phyloP scores from a whole-genome alignment of 257 asterid species.

The Paulownia fortunei region DNA sequence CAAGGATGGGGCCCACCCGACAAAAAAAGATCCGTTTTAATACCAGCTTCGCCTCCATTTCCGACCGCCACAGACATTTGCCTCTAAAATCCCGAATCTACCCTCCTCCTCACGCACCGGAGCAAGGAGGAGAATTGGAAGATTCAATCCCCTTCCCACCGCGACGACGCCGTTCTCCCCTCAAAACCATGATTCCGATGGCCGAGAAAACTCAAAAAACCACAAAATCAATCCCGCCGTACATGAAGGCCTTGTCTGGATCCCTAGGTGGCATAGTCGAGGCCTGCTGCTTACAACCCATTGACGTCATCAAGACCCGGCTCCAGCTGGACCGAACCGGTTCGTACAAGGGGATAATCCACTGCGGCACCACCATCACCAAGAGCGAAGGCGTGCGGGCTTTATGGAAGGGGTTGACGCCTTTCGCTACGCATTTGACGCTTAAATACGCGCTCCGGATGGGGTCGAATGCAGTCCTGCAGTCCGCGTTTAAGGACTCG shows the following conservation, averaged over 20 bases:
- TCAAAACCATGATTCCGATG: slow-evolving; percentile 37
- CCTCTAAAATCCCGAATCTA: background rate
- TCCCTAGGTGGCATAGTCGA: slow-evolving; percentile 93
- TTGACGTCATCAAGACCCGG: slow-evolving; percentile 95
- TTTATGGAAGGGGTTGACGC: slow-evolving; percentile 96
- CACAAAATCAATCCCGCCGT: slow-evolving; percentile 69
- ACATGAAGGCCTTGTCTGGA: slow-evolving; percentile 91
- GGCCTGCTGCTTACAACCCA: slow-evolving; percentile 91
- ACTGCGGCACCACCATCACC: slow-evolving; percentile 69
- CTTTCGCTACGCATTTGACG: slow-evolving; percentile 93
- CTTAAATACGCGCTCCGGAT: slow-evolving; percentile 91
- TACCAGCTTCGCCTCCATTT: background rate
- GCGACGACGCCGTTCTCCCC: slow-evolving; percentile 11
- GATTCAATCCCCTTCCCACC: background rate
- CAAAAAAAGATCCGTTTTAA: background rate
- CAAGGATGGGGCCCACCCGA: background rate
- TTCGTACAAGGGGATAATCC: slow-evolving; percentile 72
- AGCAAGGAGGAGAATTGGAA: slow-evolving; percentile 16
- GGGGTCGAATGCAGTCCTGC: slow-evolving; percentile 95
- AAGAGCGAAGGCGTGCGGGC: slow-evolving; percentile 83
- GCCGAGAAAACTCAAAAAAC: slow-evolving; percentile 45
- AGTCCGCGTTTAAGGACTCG: slow-evolving; percentile 81
- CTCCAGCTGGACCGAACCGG: slow-evolving; percentile 85
- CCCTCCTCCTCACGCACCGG: slow-evolving; percentile 13
- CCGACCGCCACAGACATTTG: background rate